Evolutionary conservation across 495 filamentous ascomycete genomes (phyloP).

Genomic region (Halenospora varia): DNA sequence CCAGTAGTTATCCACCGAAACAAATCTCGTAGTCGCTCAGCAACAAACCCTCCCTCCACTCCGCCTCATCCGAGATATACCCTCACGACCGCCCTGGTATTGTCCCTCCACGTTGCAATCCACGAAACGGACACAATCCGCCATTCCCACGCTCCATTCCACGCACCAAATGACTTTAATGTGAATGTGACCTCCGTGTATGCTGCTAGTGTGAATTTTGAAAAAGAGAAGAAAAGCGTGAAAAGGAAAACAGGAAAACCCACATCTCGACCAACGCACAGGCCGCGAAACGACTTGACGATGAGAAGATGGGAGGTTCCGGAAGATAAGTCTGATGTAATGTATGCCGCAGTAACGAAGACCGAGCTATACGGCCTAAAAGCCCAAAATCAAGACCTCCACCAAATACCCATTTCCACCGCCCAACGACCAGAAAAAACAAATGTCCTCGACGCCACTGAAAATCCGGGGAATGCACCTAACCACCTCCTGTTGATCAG

Average conservation of each 20-base stretch:
- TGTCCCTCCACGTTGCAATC: no score
- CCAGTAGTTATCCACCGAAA: no score
- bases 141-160: neutral
- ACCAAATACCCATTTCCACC: conserved; percentile 10
- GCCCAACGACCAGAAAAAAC: conserved; percentile 2
- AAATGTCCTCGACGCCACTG: conserved; percentile 19
- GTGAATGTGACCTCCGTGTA: conserved; percentile 18
- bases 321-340: no score
- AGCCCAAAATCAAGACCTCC: neutral
- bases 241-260: neutral
- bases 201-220: conserved; percentile 22
- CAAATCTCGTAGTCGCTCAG: no score
- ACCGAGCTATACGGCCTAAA: no score
- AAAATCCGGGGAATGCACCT: conserved; percentile 20
- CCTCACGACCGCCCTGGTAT: no score
- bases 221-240: conserved; percentile 1
- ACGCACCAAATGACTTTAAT: conserved; percentile 6
- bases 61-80: no score
- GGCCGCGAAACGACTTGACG: neutral
- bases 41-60: no score
- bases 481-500: conserved; percentile 7
- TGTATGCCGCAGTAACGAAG: no score
- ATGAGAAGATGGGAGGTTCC: no score
- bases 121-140: neutral
- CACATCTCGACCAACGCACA: neutral